Base-by-base conservation (phyloP, 371 early-diverging fungal species). In the Gilbertella persicaria region DNA sequence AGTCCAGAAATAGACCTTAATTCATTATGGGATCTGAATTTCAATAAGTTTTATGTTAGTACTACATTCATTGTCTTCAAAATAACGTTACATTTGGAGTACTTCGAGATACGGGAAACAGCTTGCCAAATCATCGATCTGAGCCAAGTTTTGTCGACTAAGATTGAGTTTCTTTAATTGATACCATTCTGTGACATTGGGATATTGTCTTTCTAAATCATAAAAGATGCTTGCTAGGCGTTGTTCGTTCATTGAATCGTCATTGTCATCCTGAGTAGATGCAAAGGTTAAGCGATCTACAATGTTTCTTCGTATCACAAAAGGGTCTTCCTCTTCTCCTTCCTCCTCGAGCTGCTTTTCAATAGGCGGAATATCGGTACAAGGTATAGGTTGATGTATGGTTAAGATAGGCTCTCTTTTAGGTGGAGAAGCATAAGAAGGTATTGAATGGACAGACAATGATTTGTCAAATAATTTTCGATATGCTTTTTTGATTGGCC, bases 21-120 rank as follows among this genome's bases (percentile, higher is more conserved):
- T n/a, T 57, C 55, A 60, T 77, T 77, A 23, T 71, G 50, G 1
- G 76, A 71, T 21, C 75, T 75, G 59, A n/a, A n/a, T n/a, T n/a
- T n/a, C n/a, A n/a, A n/a, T n/a, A 26, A 29, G 23, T 25, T 20
- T 28, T 20, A 44, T n/a, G 28, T 5, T n/a, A 21, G 19, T 16
- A 26, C 21, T 13, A 30, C 16, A 45, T 4, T 28, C 17, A 29
- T 12, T 25, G 21, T 17, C 0, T n/a, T 28, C n/a, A 17, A 52
- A 16, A 24, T 9, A 23, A 6, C 29, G 41, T 61, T 71, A 73
- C 73, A 77, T 43, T 41, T 61, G 39, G 8, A 77, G 51, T 3
- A 17, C 45, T 54, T 71, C 69, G 23, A 77, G 54, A 16, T 36
- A 20, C 3, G 77, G 77, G n/a, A 73, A 53, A 20, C 57, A 38